Percentiles rank a stretch among this genome's conserved stretches.
phyloP scores from a whole-genome alignment of 2,329 filamentous ascomycete species.

The Ophiostoma himal-ulmi region DNA sequence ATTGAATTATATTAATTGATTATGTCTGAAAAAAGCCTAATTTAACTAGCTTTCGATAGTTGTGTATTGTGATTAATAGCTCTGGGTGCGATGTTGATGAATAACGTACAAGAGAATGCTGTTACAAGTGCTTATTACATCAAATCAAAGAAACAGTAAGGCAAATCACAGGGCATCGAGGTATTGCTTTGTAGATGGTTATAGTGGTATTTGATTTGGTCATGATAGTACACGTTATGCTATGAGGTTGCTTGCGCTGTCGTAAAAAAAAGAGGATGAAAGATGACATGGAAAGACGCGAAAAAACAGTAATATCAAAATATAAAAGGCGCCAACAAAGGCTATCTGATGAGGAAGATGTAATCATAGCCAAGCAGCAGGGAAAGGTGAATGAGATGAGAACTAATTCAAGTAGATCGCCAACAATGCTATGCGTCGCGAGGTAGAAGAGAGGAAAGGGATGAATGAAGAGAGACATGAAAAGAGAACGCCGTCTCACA shows the following conservation, averaged over 20 bases:
- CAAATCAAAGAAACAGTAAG: neutral
- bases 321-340: neutral
- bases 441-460: neutral
- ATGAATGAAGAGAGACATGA: neutral
- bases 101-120: too few species aligned
- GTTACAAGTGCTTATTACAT: too few species aligned
- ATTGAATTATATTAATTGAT: too few species aligned
- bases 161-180: neutral
- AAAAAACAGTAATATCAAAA: neutral
- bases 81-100: too few species aligned
- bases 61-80: too few species aligned
- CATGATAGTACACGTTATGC: neutral
- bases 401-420: constrained; percentile 8
- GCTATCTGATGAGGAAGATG: constrained; percentile 2
- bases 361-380: neutral
- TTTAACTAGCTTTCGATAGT: too few species aligned
- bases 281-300: neutral
- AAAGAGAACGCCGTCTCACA: constrained; percentile 13
- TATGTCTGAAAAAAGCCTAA: too few species aligned
- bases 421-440: constrained; percentile 3
- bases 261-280: neutral
- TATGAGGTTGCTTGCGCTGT: constrained; percentile 5
- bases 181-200: neutral
- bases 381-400: too few species aligned
- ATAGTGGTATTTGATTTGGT: constrained; percentile 5